Percentiles rank a stretch among this genome's conserved stretches.
Conservation (phyloP, 345 rosid genomes). For the Acer negundo region DNA sequence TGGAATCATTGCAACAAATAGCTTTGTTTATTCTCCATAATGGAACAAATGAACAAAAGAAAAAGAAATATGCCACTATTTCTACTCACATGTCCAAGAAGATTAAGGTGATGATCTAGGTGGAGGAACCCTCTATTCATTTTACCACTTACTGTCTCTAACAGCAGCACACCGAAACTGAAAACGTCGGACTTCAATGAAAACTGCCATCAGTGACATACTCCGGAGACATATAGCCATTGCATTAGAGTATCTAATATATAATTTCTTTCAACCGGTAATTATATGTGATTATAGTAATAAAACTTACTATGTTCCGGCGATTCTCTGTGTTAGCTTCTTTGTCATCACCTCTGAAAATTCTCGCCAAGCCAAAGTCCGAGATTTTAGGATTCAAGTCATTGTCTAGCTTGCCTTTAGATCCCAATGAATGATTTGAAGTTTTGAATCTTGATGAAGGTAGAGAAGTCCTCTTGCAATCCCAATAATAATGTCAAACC, state of each 20-base stretch:
- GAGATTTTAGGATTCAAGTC: constrained; percentile 39
- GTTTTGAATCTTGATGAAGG: constrained; percentile 51
- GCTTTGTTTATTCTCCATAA: no score
- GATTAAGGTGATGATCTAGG: no score
- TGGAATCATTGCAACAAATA: no score
- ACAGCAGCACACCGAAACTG: no score
- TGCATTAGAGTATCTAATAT: neutral
- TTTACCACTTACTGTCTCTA: no score
- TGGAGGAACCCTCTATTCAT: no score
- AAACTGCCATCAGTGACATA: no score
- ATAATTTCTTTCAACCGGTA: neutral
- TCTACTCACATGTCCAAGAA: no score
- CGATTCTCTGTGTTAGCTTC: constrained; percentile 42
- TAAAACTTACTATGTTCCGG: constrained; percentile 49
- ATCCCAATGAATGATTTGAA: constrained; percentile 50
- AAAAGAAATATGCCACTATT: no score
- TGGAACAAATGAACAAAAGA: no score
- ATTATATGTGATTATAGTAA: neutral
- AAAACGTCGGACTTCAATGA: no score
- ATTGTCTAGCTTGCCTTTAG: constrained; percentile 37
- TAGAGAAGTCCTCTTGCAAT: constrained; percentile 51
- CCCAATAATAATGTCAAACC: constrained; percentile 37
- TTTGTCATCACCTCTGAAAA: constrained; percentile 23
- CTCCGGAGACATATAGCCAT: neutral
- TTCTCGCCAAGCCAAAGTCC: constrained; percentile 45